Conservation (phyloP, 208 protist genomes). For the Crithidia bombi region DNA sequence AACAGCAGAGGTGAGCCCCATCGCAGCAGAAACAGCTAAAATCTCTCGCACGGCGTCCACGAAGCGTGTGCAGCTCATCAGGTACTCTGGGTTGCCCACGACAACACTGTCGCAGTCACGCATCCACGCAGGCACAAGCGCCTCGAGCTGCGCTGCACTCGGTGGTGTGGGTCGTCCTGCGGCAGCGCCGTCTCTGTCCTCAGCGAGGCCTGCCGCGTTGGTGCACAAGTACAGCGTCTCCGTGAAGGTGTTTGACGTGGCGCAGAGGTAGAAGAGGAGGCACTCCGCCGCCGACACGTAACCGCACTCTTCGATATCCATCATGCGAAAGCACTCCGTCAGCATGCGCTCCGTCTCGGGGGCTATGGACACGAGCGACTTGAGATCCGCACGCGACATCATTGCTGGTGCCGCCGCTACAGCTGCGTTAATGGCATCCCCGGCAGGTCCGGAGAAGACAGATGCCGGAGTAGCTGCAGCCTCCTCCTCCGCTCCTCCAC, state of each 20-base stretch:
- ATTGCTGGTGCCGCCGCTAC: background rate
- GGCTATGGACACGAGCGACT: conserved; percentile 8
- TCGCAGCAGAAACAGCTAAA: background rate
- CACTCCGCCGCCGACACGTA: conserved; percentile 40
- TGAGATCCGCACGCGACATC: background rate
- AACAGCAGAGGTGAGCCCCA: background rate
- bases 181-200: background rate
- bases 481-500: background rate
- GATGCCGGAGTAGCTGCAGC: too few species aligned
- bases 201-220: background rate
- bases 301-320: conserved; percentile 41
- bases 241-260: conserved; percentile 23
- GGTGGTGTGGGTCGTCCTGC: background rate
- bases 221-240: conserved; percentile 13
- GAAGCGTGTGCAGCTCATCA: conserved; percentile 22
- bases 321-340: conserved; percentile 59
- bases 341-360: conserved; percentile 37
- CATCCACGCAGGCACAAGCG: conserved; percentile 21
- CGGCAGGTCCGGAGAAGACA: too few species aligned
- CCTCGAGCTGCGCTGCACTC: conserved; percentile 3
- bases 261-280: conserved; percentile 37
- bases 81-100: conserved; percentile 14
- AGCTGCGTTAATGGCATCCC: background rate
- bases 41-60: conserved; percentile 24
- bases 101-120: conserved; percentile 14